Conservation (phyloP, 202 grass and related monocot genomes). For the Zizania palustris region DNA sequence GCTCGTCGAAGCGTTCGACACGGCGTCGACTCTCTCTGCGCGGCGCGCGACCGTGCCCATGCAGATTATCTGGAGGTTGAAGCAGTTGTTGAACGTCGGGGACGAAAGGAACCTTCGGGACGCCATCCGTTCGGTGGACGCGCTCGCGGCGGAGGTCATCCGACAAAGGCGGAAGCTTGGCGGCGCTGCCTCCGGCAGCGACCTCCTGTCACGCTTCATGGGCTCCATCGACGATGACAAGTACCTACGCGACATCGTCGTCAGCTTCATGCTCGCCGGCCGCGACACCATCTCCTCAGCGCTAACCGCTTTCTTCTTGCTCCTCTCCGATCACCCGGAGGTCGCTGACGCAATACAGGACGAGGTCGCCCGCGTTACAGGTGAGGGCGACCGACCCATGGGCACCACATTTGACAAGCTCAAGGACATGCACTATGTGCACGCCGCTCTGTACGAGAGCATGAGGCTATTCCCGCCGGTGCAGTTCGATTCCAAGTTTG, state of each 20-base stretch:
- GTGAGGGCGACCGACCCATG: constrained; percentile 1
- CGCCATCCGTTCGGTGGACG: constrained; percentile 60
- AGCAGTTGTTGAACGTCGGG: constrained; percentile 69
- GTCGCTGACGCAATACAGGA: constrained; percentile 52
- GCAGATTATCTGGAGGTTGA: constrained; percentile 59
- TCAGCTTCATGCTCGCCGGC: constrained; percentile 95
- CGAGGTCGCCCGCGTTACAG: constrained; percentile 48
- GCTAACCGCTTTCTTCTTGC: constrained; percentile 87
- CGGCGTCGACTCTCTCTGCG: constrained; percentile 71
- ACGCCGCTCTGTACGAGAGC: constrained; percentile 81
- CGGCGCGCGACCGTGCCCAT: constrained; percentile 51
- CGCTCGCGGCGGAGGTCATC: constrained; percentile 69
- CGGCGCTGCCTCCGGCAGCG: constrained; percentile 51
- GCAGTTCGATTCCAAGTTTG: constrained; percentile 97
- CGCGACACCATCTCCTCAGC: constrained; percentile 84
- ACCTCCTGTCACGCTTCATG: constrained; percentile 90
- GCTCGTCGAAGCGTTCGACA: constrained; percentile 65
- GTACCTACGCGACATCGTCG: constrained; percentile 92
- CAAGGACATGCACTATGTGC: constrained; percentile 83
- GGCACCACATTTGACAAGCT: constrained; percentile 46
- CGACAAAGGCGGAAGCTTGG: constrained; percentile 64
- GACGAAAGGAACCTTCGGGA: constrained; percentile 62
- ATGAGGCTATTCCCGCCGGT: constrained; percentile 90
- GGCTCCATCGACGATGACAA: constrained; percentile 65
- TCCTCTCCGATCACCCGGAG: constrained; percentile 68